These are phyloP conservation scores for Gossypium davidsonii DNA, from an alignment of 441 rosid species.

Conservation along the genomic window DNA sequence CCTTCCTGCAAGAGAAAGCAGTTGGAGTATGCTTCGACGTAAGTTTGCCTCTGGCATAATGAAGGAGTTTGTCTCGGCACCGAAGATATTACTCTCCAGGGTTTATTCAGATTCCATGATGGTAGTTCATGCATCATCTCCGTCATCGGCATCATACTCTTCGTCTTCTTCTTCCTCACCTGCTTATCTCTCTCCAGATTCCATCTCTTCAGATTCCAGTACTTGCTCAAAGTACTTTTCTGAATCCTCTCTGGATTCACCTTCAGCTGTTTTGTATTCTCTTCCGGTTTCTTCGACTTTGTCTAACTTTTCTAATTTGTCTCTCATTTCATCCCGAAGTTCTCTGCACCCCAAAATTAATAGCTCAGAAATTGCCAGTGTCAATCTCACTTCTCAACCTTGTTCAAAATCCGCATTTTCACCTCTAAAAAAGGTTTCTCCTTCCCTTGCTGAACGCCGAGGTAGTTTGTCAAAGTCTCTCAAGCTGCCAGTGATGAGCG, in stretches of 20 bases:
- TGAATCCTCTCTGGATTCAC: conserved; percentile 60
- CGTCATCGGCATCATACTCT: conserved; percentile 32
- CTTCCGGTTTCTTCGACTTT: conserved; percentile 47
- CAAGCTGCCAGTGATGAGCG: conserved; percentile 58
- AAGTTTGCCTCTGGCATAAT: conserved; percentile 71
- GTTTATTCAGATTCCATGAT: conserved; percentile 92
- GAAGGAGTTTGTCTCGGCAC: conserved; percentile 66
- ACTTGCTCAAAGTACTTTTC: conserved; percentile 45
- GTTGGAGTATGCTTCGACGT: conserved; percentile 75
- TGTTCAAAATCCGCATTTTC: conserved; percentile 25
- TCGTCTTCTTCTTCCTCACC: conserved; percentile 59
- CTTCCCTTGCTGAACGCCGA: conserved; percentile 82
- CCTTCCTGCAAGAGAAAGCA: conserved; percentile 85
- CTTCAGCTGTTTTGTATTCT: conserved; percentile 48
- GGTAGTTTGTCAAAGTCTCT: conserved; percentile 62
- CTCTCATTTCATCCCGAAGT: conserved; percentile 38
- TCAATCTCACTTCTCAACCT: conserved; percentile 29
- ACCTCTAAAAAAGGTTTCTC: conserved; percentile 38
- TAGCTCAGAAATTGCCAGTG: conserved; percentile 28
- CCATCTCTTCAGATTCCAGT: conserved; percentile 57
- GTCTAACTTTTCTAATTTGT: conserved; percentile 58
- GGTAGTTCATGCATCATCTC: conserved; percentile 64
- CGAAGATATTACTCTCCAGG: conserved; percentile 65
- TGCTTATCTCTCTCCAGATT: conserved; percentile 73
- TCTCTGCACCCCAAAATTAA: conserved; percentile 30